A percentile compares a stretch with the other conserved stretches of the same genome.
Conservation (phyloP, 345 rosid species). For the Hirschfeldia incana region DNA sequence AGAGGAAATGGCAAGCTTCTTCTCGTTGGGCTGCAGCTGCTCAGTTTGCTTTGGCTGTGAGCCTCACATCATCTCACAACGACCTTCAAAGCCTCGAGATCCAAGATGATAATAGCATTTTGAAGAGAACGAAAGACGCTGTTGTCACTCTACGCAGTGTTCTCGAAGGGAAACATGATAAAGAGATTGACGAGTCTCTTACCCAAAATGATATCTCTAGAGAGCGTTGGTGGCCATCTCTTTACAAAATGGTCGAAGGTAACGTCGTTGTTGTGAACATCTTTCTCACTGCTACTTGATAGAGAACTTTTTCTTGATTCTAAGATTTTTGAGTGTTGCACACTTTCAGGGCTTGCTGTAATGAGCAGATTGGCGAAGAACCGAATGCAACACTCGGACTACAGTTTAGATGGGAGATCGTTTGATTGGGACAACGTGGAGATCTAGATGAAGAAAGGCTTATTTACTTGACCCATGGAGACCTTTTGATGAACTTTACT, state of each 20-base stretch:
- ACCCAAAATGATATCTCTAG: conserved; percentile 50
- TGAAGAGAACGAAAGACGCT: conserved; percentile 77
- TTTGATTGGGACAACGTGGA: conserved; percentile 60
- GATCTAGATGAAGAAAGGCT: conserved; percentile 28
- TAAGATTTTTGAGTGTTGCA: neutral
- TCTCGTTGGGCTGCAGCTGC: conserved; percentile 90
- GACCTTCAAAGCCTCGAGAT: conserved; percentile 60
- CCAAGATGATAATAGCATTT: conserved; percentile 55
- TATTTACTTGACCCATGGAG: neutral
- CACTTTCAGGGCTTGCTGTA: conserved; percentile 62
- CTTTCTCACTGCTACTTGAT: neutral
- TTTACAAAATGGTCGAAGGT: conserved; percentile 91
- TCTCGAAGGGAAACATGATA: conserved; percentile 76
- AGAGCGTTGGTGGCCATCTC: conserved; percentile 91
- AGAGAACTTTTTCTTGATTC: conserved; percentile 15
- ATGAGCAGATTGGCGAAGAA: conserved; percentile 66
- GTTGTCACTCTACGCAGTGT: conserved; percentile 70
- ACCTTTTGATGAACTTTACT: neutral
- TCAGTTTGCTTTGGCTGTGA: conserved; percentile 65
- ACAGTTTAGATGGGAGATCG: conserved; percentile 46
- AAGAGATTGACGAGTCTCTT: conserved; percentile 58
- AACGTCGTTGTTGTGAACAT: conserved; percentile 4
- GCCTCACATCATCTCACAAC: conserved; percentile 70
- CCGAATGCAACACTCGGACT: conserved; percentile 51
- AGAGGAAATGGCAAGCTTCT: conserved; percentile 71